These are phyloP conservation scores for Candida namnaoensis DNA, from an alignment of 805 yeast species.

Conservation along the genomic window DNA sequence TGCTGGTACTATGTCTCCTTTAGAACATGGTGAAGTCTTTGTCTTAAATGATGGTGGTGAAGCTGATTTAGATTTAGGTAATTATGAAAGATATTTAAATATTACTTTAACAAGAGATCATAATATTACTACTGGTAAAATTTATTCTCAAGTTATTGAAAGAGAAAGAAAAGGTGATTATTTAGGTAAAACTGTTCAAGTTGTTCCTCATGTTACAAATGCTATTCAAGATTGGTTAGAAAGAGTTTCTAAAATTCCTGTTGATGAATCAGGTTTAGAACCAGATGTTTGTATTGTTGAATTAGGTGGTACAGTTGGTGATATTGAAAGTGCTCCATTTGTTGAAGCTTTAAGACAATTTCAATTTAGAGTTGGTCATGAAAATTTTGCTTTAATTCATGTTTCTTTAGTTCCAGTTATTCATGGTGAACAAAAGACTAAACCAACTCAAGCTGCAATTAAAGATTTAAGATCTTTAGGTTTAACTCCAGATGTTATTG, in stretches of 20 bases:
- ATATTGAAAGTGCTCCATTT: slow-evolving; percentile 96
- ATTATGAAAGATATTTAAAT: slow-evolving; percentile 93
- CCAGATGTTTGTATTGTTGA: slow-evolving; percentile 97
- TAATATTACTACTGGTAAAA: slow-evolving; percentile 97
- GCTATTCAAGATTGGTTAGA: slow-evolving; percentile 99
- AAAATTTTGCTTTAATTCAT: slow-evolving; percentile 91
- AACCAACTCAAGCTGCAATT: slow-evolving; percentile 99
- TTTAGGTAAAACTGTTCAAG: slow-evolving; percentile 98
- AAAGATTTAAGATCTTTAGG: slow-evolving; percentile 95
- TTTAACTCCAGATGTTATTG: slow-evolving; percentile 92
- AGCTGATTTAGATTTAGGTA: slow-evolving; percentile 95
- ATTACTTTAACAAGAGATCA: slow-evolving; percentile 90
- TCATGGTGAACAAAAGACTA: slow-evolving; percentile 98
- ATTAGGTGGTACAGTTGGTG: slow-evolving; percentile 99
- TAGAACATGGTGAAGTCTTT: slow-evolving; percentile 98
- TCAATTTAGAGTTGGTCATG: slow-evolving; percentile 93
- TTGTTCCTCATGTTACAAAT: slow-evolving; percentile 95
- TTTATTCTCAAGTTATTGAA: slow-evolving; percentile 89
- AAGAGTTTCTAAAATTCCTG: slow-evolving; percentile 84
- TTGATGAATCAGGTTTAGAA: slow-evolving; percentile 75
- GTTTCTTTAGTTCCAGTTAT: slow-evolving; percentile 97
- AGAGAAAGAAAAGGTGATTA: slow-evolving; percentile 95
- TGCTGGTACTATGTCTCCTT: slow-evolving; percentile 99
- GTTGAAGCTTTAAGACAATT: slow-evolving; percentile 98
- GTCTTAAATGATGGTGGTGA: slow-evolving; percentile 99